phyloP scores from a whole-genome alignment of 176 grass and related monocot species.

The Echinochloa phyllopogon region DNA sequence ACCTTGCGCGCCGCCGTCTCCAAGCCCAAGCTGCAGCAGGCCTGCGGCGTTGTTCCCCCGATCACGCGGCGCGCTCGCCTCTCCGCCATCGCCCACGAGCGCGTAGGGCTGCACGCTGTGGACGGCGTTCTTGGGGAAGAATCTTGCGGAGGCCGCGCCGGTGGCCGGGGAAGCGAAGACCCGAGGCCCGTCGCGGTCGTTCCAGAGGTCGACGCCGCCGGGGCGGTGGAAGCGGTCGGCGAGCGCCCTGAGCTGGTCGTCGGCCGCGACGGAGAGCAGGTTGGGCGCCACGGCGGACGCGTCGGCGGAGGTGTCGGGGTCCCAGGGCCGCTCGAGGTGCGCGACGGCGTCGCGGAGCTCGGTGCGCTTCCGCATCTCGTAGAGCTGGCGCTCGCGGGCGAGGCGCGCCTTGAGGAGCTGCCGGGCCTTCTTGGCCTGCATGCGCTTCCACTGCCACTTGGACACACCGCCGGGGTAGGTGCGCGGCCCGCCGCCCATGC shows the following conservation, averaged over 20 bases:
- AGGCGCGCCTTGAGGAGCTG: conserved; percentile 95
- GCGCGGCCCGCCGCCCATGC: conserved; percentile 83
- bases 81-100: not conserved
- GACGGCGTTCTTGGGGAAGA: conserved; percentile 86
- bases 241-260: conserved; percentile 86
- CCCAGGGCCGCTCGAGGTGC: conserved; percentile 90
- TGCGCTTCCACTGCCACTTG: conserved; percentile 99
- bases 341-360: conserved; percentile 75
- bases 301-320: conserved; percentile 41
- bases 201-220: conserved; percentile 95
- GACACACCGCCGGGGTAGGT: conserved; percentile 82
- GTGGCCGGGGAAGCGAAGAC: conserved; percentile 61
- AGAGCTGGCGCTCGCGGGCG: conserved; percentile 88
- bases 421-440: conserved; percentile 83
- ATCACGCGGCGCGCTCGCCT: not conserved
- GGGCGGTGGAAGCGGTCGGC: conserved; percentile 91
- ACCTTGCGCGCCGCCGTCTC: conserved; percentile 32
- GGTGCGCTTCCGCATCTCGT: conserved; percentile 88
- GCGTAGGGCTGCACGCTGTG: conserved; percentile 74
- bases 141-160: conserved; percentile 61
- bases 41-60: not conserved
- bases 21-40: not conserved
- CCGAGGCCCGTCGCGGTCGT: conserved; percentile 83
- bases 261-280: conserved; percentile 79
- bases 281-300: conserved; percentile 55